phyloP scores from a whole-genome alignment of 768 basidiomycete species.

The Leucocoprinus birnbaumii region DNA sequence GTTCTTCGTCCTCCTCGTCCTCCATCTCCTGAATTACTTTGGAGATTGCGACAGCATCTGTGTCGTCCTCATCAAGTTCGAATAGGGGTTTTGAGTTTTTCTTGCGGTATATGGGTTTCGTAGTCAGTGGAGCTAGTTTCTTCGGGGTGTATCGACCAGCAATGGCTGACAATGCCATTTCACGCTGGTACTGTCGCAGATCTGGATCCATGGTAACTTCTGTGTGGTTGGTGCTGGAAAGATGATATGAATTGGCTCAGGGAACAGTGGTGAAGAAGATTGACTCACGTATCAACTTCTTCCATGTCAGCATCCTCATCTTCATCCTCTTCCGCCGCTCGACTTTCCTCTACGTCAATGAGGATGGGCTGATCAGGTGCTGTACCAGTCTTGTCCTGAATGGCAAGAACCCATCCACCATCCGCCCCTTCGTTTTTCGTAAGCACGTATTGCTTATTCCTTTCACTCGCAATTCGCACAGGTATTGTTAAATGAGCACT shows the following conservation, averaged over 20 bases:
- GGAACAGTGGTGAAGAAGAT: not conserved
- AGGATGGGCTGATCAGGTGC: constrained; percentile 82
- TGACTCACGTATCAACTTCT: constrained; percentile 68
- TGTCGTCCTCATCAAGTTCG: constrained; percentile 44
- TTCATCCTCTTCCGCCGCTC: constrained; percentile 39
- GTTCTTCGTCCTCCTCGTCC: constrained; percentile 52
- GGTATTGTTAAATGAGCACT: constrained; percentile 89
- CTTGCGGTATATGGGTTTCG: constrained; percentile 28
- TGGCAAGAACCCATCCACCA: constrained; percentile 94
- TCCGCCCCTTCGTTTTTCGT: constrained; percentile 85
- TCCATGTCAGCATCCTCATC: constrained; percentile 79
- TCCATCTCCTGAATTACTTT: constrained; percentile 24
- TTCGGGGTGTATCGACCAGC: constrained; percentile 43
- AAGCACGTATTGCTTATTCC: constrained; percentile 93
- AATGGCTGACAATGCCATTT: constrained; percentile 61
- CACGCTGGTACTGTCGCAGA: constrained; percentile 57
- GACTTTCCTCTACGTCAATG: constrained; percentile 59
- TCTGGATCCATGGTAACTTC: constrained; percentile 51
- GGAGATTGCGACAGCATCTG: constrained; percentile 29
- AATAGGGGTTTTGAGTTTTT: constrained; percentile 47
- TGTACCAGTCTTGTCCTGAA: constrained; percentile 81
- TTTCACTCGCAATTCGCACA: constrained; percentile 90
- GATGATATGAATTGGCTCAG: not conserved
- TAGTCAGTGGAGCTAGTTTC: constrained; percentile 26
- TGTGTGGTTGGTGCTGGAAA: constrained; percentile 6